Conservation (phyloP, 352 stramenopile genomes). For the Bremia lactucae region DNA sequence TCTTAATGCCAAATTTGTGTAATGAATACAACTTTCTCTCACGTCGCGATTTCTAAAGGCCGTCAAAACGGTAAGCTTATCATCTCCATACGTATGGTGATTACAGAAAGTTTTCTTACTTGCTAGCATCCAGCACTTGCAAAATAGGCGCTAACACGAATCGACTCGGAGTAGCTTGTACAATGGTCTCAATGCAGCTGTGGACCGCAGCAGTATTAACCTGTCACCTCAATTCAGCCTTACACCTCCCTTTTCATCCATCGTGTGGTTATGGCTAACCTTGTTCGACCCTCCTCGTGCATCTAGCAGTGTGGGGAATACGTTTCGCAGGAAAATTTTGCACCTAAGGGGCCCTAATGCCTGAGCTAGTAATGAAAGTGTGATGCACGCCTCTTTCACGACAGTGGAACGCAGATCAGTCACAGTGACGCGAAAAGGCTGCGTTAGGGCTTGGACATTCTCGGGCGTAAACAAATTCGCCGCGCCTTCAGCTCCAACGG, state of each 20-base stretch:
- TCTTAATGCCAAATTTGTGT: constrained; percentile 31
- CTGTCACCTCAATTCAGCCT: constrained; percentile 10
- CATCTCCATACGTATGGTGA: constrained; percentile 1
- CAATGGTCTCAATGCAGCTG: constrained; percentile 42
- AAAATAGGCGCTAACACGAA: constrained; percentile 41
- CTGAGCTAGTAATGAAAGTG: constrained; percentile 29
- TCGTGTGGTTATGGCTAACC: constrained; percentile 11
- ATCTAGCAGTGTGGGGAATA: constrained; percentile 53
- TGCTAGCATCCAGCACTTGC: constrained; percentile 32
- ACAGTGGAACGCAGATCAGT: constrained; percentile 48
- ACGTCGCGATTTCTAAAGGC: constrained; percentile 41
- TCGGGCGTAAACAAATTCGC: constrained; percentile 28
- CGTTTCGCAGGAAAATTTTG: constrained; percentile 45
- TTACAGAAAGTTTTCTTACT: constrained; percentile 19
- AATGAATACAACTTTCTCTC: constrained; percentile 51
- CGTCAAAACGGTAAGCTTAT: constrained; percentile 1
- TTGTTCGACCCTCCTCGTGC: constrained; percentile 44
- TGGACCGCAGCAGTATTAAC: constrained; percentile 42
- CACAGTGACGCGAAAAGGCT: constrained; percentile 47
- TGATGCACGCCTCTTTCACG: constrained; percentile 49
- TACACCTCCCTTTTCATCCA: not conserved
- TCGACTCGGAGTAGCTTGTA: constrained; percentile 29
- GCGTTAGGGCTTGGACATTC: constrained; percentile 41
- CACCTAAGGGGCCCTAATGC: constrained; percentile 27
- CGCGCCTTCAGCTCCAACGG: not conserved